Conservation (phyloP, 2,329 filamentous ascomycete species). For the Paraphoma chrysanthemicola region DNA sequence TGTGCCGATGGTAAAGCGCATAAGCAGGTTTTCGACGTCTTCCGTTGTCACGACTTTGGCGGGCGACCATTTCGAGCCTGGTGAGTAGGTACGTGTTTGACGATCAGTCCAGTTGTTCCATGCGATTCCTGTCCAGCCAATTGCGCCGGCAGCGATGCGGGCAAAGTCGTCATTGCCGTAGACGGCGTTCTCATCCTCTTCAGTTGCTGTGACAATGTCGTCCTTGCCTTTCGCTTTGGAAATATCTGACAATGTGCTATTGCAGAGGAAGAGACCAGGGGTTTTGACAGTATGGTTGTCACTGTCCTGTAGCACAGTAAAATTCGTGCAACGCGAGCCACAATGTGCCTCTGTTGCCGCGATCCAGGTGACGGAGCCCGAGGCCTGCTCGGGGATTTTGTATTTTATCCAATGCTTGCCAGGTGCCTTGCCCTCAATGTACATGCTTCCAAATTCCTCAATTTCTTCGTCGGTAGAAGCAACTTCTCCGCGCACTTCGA, state of each 20-base stretch:
- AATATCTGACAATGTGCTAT: conserved; percentile 28
- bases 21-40: conserved; percentile 30
- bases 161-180: conserved; percentile 39
- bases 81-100: conserved; percentile 28
- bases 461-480: neutral
- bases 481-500: conserved; percentile 15
- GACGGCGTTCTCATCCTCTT: conserved; percentile 23
- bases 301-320: conserved; percentile 36
- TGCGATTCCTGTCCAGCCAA: conserved; percentile 39
- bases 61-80: conserved; percentile 36
- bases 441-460: conserved; percentile 4
- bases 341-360: conserved; percentile 24
- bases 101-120: conserved; percentile 15
- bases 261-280: conserved; percentile 37
- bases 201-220: conserved; percentile 26
- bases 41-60: neutral
- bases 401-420: conserved; percentile 20
- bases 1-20: conserved; percentile 38
- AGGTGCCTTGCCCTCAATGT: conserved; percentile 19
- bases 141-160: conserved; percentile 36
- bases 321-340: conserved; percentile 43
- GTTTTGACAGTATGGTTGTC: conserved; percentile 9
- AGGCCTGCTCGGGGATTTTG: conserved; percentile 17
- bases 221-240: conserved; percentile 8
- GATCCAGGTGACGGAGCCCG: conserved; percentile 35